phyloP scores from a whole-genome alignment of 164 flowering plant species.

The Aristolochia fimbriata region DNA sequence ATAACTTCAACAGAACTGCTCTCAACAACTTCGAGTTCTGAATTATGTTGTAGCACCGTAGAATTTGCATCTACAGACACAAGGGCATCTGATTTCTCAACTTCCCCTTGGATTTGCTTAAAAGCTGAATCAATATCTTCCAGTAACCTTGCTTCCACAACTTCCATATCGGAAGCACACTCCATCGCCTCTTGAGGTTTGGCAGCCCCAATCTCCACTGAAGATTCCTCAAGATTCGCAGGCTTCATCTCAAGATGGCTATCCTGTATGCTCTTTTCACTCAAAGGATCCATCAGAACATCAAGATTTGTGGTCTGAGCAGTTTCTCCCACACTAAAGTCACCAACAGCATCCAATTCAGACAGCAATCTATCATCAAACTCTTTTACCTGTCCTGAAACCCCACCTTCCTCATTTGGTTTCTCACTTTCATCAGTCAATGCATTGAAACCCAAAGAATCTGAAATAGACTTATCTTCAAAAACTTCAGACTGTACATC shows the following conservation, averaged over 20 bases:
- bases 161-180: conserved; percentile 3
- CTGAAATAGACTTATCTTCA: neutral
- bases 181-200: conserved; percentile 5
- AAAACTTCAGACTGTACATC: neutral
- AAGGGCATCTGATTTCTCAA: conserved; percentile 1
- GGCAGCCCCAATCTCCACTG: conserved; percentile 5
- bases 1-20: conserved; percentile 9
- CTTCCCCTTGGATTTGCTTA: conserved; percentile 7
- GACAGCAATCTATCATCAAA: conserved; percentile 50
- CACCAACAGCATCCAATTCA: conserved; percentile 67
- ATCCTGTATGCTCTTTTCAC: neutral
- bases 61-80: neutral
- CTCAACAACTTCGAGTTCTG: conserved; percentile 12
- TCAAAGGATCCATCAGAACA: neutral
- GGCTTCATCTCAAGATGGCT: conserved; percentile 7
- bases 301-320: neutral
- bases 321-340: conserved; percentile 39
- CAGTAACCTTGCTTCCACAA: conserved; percentile 13
- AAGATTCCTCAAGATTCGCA: conserved; percentile 7
- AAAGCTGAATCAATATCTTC: conserved; percentile 15
- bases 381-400: conserved; percentile 34
- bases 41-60: neutral
- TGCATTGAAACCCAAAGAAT: neutral
- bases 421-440: conserved; percentile 11
- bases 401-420: conserved; percentile 13